Conservation (phyloP, 371 early-diverging fungal genomes). For the Apophysomyces variabilis region DNA sequence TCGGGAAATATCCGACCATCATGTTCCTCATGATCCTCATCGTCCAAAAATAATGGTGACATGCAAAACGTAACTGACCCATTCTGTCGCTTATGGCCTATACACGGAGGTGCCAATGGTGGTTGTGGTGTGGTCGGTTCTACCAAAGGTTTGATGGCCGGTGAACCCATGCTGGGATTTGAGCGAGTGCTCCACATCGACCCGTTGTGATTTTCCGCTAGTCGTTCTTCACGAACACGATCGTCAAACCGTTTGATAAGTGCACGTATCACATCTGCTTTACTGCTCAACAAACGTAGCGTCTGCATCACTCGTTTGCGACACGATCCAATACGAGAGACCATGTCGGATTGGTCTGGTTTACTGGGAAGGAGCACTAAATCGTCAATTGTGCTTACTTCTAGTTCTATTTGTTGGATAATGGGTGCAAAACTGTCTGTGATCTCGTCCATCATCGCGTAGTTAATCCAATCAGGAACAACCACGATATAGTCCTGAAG, state of each 20-base stretch:
- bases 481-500: constrained; percentile 62
- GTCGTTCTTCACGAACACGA: constrained; percentile 30
- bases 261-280: constrained; percentile 81
- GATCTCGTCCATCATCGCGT: constrained; percentile 85
- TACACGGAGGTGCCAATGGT: constrained; percentile 2
- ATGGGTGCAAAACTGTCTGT: constrained; percentile 84
- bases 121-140: constrained; percentile 11
- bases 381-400: constrained; percentile 90
- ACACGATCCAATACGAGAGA: constrained; percentile 80
- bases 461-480: constrained; percentile 83
- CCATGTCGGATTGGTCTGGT: constrained; percentile 81
- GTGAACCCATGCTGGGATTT: constrained; percentile 2
- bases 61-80: background rate
- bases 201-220: background rate
- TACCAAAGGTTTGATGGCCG: constrained; percentile 19
- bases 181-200: background rate
- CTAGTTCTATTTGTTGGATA: constrained; percentile 75
- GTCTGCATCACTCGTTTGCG: constrained; percentile 82
- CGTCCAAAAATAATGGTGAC: constrained; percentile 6
- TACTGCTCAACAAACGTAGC: constrained; percentile 73
- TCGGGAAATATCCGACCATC: constrained; percentile 45
- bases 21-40: constrained; percentile 17
- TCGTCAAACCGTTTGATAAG: constrained; percentile 64
- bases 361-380: constrained; percentile 66
- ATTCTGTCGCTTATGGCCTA: constrained; percentile 3